A percentile compares a stretch with the other conserved stretches of the same genome.
Conservation (phyloP, 1,284 basidiomycete genomes). For the Malassezia sympodialis region DNA sequence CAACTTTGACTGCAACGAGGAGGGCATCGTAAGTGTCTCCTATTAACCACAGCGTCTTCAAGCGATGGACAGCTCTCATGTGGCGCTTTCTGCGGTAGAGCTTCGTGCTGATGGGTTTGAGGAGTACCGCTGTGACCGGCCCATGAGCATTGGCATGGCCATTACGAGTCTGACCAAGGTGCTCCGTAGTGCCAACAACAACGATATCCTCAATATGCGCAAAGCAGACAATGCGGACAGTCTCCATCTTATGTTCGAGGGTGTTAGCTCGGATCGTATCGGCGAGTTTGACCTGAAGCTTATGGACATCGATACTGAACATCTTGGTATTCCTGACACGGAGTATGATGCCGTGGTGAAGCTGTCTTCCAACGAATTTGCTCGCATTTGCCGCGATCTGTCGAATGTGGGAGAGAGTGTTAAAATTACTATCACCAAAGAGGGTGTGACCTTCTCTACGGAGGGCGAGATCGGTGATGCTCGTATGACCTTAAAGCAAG, state of each 20-base stretch:
- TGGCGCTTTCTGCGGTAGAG: conserved; percentile 82
- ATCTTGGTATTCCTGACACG: conserved; percentile 93
- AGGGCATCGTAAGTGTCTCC: conserved; percentile 63
- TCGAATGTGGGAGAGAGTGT: conserved; percentile 87
- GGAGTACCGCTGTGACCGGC: conserved; percentile 81
- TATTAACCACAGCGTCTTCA: conserved; percentile 52
- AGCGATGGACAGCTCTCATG: conserved; percentile 99
- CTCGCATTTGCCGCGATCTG: conserved; percentile 85
- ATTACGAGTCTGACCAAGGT: conserved; percentile 85
- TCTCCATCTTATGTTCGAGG: conserved; percentile 81
- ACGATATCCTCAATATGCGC: conserved; percentile 83
- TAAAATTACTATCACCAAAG: conserved; percentile 89
- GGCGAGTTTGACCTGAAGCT: conserved; percentile 99
- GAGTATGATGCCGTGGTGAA: conserved; percentile 89
- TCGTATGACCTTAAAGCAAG: conserved; percentile 72
- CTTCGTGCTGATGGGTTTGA: conserved; percentile 49
- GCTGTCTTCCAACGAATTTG: conserved; percentile 77
- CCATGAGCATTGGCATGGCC: conserved; percentile 61
- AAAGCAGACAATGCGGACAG: conserved; percentile 84
- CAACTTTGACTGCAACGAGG: conserved; percentile 95
- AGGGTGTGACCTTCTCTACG: conserved; percentile 83
- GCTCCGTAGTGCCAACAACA: conserved; percentile 91
- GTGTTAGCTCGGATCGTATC: conserved; percentile 84
- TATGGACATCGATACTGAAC: conserved; percentile 94
- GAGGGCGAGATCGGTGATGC: conserved; percentile 94